Conservation (phyloP, 2,329 filamentous ascomycete genomes). For the Colletotrichum caudatum region DNA sequence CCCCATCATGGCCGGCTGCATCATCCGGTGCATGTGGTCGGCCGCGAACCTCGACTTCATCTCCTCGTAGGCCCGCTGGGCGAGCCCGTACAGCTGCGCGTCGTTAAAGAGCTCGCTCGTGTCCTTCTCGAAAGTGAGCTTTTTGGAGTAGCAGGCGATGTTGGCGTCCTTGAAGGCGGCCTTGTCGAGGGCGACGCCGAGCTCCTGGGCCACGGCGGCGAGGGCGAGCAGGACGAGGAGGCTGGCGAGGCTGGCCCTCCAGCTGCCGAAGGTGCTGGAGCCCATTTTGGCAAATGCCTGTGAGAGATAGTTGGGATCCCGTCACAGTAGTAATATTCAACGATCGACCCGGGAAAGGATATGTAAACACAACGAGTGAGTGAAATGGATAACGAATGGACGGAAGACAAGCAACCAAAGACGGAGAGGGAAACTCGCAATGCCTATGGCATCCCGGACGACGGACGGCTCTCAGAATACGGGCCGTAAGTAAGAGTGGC, state of each 20-base stretch:
- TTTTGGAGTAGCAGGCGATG: neutral
- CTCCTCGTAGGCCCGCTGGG: neutral
- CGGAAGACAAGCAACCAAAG: no score
- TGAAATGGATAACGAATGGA: neutral
- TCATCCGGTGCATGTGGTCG: neutral
- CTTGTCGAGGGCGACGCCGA: neutral
- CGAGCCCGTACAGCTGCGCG: neutral
- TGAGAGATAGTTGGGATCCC: neutral
- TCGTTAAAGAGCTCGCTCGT: neutral
- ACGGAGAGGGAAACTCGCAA: neutral
- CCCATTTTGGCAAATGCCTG: neutral
- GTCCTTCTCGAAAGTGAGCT: constrained; percentile 1
- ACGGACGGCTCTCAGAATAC: neutral
- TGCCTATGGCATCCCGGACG: neutral
- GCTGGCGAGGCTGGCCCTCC: neutral
- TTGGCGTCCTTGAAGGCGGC: neutral
- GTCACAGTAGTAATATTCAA: neutral
- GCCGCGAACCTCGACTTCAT: neutral
- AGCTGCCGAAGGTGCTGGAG: neutral
- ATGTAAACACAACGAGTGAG: neutral
- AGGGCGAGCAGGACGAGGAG: constrained; percentile 2
- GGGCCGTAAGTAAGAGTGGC: neutral
- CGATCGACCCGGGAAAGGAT: neutral
- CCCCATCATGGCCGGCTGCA: constrained; percentile 7
- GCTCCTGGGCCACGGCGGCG: neutral